Percentiles rank a stretch among this genome's conserved stretches.
Evolutionary conservation across 2,329 filamentous ascomycete genomes (phyloP).

Genomic region (Alternaria sp.): DNA sequence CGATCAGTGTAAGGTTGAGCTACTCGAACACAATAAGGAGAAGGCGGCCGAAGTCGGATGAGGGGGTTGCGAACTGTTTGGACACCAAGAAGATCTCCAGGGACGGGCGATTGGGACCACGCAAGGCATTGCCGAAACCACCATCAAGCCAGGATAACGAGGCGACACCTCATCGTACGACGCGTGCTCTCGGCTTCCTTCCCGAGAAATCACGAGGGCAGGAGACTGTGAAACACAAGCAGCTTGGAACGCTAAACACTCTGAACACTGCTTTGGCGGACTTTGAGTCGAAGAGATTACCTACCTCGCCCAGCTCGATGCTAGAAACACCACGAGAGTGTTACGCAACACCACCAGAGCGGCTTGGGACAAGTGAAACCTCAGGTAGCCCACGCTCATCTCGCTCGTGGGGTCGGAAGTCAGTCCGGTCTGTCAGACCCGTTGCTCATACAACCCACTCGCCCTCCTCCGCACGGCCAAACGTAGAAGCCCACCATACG

Average conservation of each 20-base stretch:
- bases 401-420: constrained; percentile 10
- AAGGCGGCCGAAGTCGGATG: not conserved
- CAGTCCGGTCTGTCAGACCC: constrained; percentile 15
- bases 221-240: constrained; percentile 27
- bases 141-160: not conserved
- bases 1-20: constrained; percentile 30
- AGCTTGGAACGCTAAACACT: constrained; percentile 29
- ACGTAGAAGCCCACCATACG: constrained; percentile 9
- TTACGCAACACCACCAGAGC: constrained; percentile 26
- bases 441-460: constrained; percentile 12
- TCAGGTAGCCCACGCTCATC: constrained; percentile 11
- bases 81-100: constrained; percentile 1
- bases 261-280: constrained; percentile 33
- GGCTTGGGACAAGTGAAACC: constrained; percentile 7
- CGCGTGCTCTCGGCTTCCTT: constrained; percentile 15
- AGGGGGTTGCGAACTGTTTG: not conserved
- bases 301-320: constrained; percentile 37
- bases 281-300: constrained; percentile 18
- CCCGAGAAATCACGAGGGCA: constrained; percentile 28
- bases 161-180: not conserved
- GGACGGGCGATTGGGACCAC: constrained; percentile 2
- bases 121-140: not conserved
- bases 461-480: constrained; percentile 15
- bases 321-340: constrained; percentile 38
- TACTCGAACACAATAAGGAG: constrained; percentile 3